Evolutionary conservation across 768 basidiomycete genomes (phyloP), one percentile per base, ranked within the genome.

Genomic region (Kwoniella europaea): DNA sequence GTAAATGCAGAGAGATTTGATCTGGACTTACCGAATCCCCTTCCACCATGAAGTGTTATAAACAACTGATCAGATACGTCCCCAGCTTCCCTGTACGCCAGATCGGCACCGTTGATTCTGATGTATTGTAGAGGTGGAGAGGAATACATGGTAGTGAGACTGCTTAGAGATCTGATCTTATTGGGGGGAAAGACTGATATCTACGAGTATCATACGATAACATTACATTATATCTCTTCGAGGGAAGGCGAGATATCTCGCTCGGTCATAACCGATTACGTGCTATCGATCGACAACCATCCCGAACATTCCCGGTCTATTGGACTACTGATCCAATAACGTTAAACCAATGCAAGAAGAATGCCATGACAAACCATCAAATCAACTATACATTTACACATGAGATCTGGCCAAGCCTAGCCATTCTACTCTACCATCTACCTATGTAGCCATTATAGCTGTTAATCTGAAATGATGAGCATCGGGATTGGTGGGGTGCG

Each of bases 401-500:
- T 27, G 22, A 20, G 13, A 41, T 12, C 12, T 56, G 55, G 24
- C 55, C 55, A 58, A 58, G 57, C 57, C 57, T 35, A n/a, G 57
- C 24, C 55, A 56, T 6, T 56, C 22, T n/a, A 4, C 15, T 16
- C 59, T 12, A 35, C 22, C 12, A 10, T 22, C 35, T 6, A 10
- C 2, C 69, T 75, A 82, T 18, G 82, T 82, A 12, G 82, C 80
- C 82, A 82, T 82, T 63, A 82, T 74, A 18, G 82, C 82, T 27
- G 79, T 79, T 15, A 82, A 64, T 42, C 82, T 54, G 65, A 78
- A 81, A 52, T 82, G 72, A 64, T 81, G 78, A 16, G 79, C 80
- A 42, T 79, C 63, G 15, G 72, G 65, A 52, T 79, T 73, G 13
- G 29, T 65, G 5, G 82, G 82, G 70, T 82, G 76, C 1, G 80